phyloP scores from a whole-genome alignment of 2,329 filamentous ascomycete species.

The Allantophomopsis lycopodina region DNA sequence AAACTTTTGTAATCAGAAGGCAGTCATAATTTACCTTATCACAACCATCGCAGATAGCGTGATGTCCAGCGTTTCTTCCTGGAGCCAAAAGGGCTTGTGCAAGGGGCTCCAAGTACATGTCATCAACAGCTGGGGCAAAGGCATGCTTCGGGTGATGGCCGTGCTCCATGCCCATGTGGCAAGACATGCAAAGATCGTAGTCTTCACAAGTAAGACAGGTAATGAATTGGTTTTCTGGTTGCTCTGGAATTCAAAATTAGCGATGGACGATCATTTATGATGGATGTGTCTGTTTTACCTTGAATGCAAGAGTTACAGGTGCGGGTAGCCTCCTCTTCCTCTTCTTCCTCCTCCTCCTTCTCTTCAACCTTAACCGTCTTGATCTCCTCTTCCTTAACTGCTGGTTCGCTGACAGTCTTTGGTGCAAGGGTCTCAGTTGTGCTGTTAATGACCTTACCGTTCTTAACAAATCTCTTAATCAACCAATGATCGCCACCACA shows the following conservation, averaged over 20 bases:
- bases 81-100: slow-evolving; percentile 58
- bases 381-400: slow-evolving; percentile 11
- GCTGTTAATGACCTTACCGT: slow-evolving; percentile 72
- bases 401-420: slow-evolving; percentile 27
- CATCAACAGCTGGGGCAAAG: slow-evolving; percentile 56
- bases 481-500: slow-evolving; percentile 85
- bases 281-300: slow-evolving; percentile 24
- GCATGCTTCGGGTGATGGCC: slow-evolving; percentile 83
- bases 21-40: slow-evolving; percentile 40
- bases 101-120: slow-evolving; percentile 43
- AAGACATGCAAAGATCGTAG: slow-evolving; percentile 80
- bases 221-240: slow-evolving; percentile 67
- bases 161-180: slow-evolving; percentile 64
- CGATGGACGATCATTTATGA: background rate
- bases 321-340: slow-evolving; percentile 19
- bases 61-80: slow-evolving; percentile 70
- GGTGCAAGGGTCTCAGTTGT: slow-evolving; percentile 68
- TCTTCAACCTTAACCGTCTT: slow-evolving; percentile 9
- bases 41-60: slow-evolving; percentile 89
- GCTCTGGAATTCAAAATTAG: slow-evolving; percentile 15
- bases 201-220: slow-evolving; percentile 79
- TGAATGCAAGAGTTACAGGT: slow-evolving; percentile 53
- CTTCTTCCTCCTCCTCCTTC: slow-evolving; percentile 11
- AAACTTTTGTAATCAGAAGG: background rate
- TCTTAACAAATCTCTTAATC: slow-evolving; percentile 74